Percentiles rank a stretch among this genome's conserved stretches.
Evolutionary conservation across 192 early-diverging fungal genomes (phyloP).

Genomic region (Gryganskiella cystojenkinii): DNA sequence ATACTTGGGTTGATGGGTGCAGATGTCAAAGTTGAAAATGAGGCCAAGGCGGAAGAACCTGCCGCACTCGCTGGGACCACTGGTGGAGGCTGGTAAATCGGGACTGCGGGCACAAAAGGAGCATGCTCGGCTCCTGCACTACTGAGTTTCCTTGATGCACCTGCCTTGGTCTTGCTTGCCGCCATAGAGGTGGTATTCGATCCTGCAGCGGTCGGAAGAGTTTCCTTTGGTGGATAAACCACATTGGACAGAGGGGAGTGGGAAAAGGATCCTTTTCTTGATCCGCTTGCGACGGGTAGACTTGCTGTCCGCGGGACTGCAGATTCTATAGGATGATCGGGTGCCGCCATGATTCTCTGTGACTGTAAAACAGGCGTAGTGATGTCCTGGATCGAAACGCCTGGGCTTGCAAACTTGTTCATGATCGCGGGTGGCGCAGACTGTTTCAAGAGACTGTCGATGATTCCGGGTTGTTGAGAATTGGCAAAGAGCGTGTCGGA

Average conservation of each 20-base stretch:
- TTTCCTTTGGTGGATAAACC: constrained; percentile 27
- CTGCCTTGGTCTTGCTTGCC: constrained; percentile 6
- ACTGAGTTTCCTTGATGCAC: constrained; percentile 28
- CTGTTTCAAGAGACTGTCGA: constrained; percentile 30
- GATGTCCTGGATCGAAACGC: constrained; percentile 36
- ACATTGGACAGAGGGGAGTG: constrained; percentile 41
- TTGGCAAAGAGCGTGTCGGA: constrained; percentile 40
- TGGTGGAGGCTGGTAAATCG: background rate
- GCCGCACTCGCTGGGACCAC: background rate
- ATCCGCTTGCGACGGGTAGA: constrained; percentile 4
- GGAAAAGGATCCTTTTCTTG: constrained; percentile 44
- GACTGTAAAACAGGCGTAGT: constrained; percentile 1
- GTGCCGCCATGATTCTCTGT: constrained; percentile 1
- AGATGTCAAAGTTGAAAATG: background rate
- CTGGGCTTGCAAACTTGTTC: constrained; percentile 41
- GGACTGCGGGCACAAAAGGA: background rate
- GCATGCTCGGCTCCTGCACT: background rate
- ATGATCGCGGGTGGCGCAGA: constrained; percentile 27
- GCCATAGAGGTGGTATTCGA: background rate
- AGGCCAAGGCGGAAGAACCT: background rate
- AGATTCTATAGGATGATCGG: no score
- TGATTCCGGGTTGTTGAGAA: constrained; percentile 21
- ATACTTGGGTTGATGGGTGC: constrained; percentile 36
- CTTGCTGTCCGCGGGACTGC: background rate
- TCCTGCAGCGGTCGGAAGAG: background rate